Evolutionary conservation across 2,329 filamentous ascomycete genomes (phyloP).

Genomic region (Ilyonectria robusta): DNA sequence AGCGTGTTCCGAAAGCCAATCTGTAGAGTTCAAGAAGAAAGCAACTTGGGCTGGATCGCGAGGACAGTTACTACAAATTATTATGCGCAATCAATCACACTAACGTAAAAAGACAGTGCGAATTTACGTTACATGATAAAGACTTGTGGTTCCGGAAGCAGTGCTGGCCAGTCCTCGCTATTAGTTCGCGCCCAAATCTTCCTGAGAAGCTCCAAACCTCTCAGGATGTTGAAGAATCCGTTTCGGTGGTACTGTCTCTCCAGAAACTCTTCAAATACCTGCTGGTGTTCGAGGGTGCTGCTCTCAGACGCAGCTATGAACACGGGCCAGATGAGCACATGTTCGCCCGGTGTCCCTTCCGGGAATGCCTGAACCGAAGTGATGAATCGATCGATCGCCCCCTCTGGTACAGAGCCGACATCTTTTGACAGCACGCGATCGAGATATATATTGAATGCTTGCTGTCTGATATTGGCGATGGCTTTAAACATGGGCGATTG

Average conservation of each 20-base stretch:
- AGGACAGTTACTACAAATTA: neutral
- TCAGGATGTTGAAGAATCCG: constrained; percentile 42
- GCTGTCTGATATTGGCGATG: constrained; percentile 26
- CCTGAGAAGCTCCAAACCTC: constrained; percentile 38
- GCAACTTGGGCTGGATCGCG: neutral
- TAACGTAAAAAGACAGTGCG: neutral
- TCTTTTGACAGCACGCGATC: constrained; percentile 19
- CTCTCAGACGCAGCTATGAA: constrained; percentile 46
- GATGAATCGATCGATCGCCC: constrained; percentile 38
- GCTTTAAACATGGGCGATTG: constrained; percentile 25
- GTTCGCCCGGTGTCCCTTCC: constrained; percentile 33
- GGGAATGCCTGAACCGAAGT: constrained; percentile 39
- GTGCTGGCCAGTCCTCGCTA: constrained; percentile 37
- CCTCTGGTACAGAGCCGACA: constrained; percentile 77
- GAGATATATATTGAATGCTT: constrained; percentile 35
- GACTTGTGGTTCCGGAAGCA: constrained; percentile 38
- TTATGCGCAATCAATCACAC: neutral
- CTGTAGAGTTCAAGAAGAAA: constrained; percentile 16
- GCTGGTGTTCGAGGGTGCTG: constrained; percentile 34
- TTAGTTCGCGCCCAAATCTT: constrained; percentile 36
- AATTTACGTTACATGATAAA: constrained; percentile 45
- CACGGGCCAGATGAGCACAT: constrained; percentile 44
- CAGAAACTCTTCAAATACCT: constrained; percentile 37
- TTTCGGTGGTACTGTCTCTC: constrained; percentile 35
- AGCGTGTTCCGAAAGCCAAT: constrained; percentile 13